A percentile compares a stretch with the other conserved stretches of the same genome.
phyloP scores from a whole-genome alignment of 2,329 filamentous ascomycete genomes.

The Colletotrichum trifolii region DNA sequence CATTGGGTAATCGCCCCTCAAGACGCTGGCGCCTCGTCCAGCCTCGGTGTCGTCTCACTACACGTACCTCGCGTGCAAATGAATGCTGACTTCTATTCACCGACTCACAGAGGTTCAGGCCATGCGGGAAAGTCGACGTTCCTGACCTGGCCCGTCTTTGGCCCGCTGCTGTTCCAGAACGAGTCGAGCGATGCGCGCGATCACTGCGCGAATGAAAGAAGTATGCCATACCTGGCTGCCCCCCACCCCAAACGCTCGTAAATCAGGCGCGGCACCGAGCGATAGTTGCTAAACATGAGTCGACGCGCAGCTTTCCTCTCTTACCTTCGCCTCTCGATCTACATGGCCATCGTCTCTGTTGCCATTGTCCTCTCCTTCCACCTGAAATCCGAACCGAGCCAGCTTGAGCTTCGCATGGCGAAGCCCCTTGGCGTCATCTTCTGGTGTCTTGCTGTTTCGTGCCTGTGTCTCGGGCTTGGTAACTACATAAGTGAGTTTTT shows the following conservation, averaged over 20 bases:
- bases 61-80: constrained; percentile 7
- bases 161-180: constrained; percentile 79
- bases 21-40: background rate
- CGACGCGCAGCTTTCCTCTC: constrained; percentile 76
- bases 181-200: constrained; percentile 79
- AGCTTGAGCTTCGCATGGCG: constrained; percentile 80
- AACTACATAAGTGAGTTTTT: constrained; percentile 82
- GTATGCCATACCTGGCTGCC: constrained; percentile 47
- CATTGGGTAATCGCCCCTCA: constrained; percentile 45
- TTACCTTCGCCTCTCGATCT: constrained; percentile 88
- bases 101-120: constrained; percentile 34
- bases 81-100: background rate
- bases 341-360: constrained; percentile 89
- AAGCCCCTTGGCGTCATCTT: constrained; percentile 88
- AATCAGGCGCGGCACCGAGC: background rate
- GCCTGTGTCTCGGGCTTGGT: constrained; percentile 78
- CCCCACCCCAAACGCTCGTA: background rate
- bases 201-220: constrained; percentile 83
- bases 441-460: constrained; percentile 84
- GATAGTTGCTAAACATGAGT: background rate
- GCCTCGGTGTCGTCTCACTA: background rate
- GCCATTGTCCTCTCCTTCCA: constrained; percentile 96
- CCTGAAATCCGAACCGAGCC: constrained; percentile 77
- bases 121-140: constrained; percentile 57
- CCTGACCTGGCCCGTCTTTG: constrained; percentile 70